Evolutionary conservation across 1,284 basidiomycete species (phyloP).

Genomic region (Inonotus hispidus): DNA sequence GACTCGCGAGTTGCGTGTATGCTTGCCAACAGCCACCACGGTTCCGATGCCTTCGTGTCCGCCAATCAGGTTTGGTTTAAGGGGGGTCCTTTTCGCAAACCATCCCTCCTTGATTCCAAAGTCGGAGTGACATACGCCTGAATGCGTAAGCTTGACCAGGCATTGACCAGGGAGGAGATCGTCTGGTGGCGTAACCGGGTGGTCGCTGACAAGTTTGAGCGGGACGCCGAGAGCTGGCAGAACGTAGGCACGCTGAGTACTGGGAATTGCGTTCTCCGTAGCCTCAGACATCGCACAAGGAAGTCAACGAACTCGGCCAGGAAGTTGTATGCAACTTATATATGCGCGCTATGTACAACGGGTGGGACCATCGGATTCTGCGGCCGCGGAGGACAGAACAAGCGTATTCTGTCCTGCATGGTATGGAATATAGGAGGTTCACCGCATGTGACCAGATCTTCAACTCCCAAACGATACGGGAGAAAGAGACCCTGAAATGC

Average conservation of each 20-base stretch:
- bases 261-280: not conserved
- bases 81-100: constrained; percentile 54
- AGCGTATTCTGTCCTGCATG: too few species aligned
- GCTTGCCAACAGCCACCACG: constrained; percentile 72
- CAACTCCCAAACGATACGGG: too few species aligned
- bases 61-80: constrained; percentile 72
- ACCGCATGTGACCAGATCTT: too few species aligned
- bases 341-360: too few species aligned
- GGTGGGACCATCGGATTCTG: too few species aligned
- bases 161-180: constrained; percentile 78
- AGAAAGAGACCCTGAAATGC: too few species aligned
- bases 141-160: constrained; percentile 72
- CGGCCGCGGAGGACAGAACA: too few species aligned
- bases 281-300: not conserved
- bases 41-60: constrained; percentile 81
- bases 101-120: constrained; percentile 45
- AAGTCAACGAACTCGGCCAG: too few species aligned
- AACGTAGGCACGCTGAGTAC: constrained; percentile 26
- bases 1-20: constrained; percentile 56
- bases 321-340: too few species aligned
- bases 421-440: too few species aligned
- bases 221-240: constrained; percentile 21
- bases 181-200: constrained; percentile 56
- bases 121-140: constrained; percentile 77
- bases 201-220: constrained; percentile 27